Evolutionary conservation across 257 asterid species (phyloP), one percentile per base, ranked within the genome.

Genomic region (Primulina huaijiensis): DNA sequence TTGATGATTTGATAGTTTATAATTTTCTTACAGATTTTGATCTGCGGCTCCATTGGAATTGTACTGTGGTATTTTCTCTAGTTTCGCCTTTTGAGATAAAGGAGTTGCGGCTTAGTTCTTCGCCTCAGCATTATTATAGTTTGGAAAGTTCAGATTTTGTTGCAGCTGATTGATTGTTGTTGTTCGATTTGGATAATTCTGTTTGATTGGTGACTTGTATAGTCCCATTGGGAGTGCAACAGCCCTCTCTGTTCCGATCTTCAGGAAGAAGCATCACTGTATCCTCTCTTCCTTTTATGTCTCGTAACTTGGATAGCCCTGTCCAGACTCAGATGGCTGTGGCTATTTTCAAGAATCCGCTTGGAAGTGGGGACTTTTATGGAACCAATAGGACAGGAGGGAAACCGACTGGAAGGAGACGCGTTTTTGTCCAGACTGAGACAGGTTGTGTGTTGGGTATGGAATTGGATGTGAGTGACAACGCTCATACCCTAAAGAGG

Each of bases 261-360:
- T 87, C 76, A 88, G 68, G 84, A 79, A 76, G 70, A 61, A 66
- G 65, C 76, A 55, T 53, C 46, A 2, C n/a, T 34, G 72, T 68
- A 70, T 65, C 65, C 72, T 77, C 76, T 70, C 62, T 73, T 68
- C 80, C 60, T 79, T 86, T 76, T 80, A 94, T 91, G 99, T 88
- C 97, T 78, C 95, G 80, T 72, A 89, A 90, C 75, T 75, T 84
- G 70, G 91, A 89, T 70, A 89, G 97, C 78, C 96, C 99, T 72
- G 90, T 91, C 74, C 94, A 87, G 80, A 94, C 97, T 43, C 95
- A 89, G 77, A 94, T 94, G 99, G 97, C 99, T 71, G 91, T 94
- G 69, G 91, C 96, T 69, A 88, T 86, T 72, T 89, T 89, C 68
- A 89, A 83, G 83, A 88, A 80, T 40, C 96, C 92, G 1, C 80